Percentiles rank a stretch among this genome's conserved stretches.
Evolutionary conservation across 1,139 yeast species (phyloP).

Genomic region (Kazachstania sp.): DNA sequence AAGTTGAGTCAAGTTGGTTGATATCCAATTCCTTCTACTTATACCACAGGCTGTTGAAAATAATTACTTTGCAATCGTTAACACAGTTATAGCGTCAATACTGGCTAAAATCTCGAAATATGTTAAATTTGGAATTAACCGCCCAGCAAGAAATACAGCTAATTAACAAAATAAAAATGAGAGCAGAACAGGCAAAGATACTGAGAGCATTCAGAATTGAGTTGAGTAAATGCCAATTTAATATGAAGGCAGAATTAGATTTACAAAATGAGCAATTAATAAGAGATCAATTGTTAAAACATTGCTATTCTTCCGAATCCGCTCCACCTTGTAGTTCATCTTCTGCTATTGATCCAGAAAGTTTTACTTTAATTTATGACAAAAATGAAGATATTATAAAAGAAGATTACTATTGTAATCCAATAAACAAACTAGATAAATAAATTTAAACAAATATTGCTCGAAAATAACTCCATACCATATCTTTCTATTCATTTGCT

Average conservation of each 20-base stretch:
- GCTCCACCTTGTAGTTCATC: slow-evolving; percentile 4
- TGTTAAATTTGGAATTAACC: neutral
- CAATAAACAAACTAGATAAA: neutral
- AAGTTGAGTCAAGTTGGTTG: no score
- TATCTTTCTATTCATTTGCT: no score
- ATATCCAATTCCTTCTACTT: no score
- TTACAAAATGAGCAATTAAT: neutral
- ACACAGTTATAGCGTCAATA: no score
- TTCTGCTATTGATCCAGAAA: neutral
- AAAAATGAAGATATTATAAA: neutral
- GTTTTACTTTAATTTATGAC: neutral
- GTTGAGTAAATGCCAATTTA: neutral
- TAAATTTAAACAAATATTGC: neutral
- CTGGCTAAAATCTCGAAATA: neutral
- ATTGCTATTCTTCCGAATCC: neutral
- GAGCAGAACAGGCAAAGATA: neutral
- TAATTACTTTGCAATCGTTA: no score
- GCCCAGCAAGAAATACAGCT: neutral
- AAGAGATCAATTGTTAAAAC: neutral
- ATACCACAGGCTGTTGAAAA: no score
- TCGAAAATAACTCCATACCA: no score
- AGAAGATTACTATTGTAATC: slow-evolving; percentile 1
- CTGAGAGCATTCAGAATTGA: neutral
- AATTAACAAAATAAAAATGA: neutral
- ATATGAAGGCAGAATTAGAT: neutral